Evolutionary conservation across 352 stramenopile species (phyloP).

Genomic region (Globisporangium cederbergense): DNA sequence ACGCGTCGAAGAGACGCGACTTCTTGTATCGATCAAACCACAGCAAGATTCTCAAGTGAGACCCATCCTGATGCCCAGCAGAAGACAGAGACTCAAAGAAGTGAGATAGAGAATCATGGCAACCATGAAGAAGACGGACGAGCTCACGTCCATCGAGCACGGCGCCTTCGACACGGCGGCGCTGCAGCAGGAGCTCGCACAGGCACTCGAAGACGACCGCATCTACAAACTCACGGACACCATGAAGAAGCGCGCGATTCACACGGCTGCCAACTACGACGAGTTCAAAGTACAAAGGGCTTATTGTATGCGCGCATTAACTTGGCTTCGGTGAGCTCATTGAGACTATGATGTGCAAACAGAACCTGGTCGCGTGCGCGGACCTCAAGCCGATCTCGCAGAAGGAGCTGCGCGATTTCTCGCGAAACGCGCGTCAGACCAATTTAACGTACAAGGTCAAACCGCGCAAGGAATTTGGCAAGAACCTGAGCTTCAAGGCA

Average conservation of each 20-base stretch:
- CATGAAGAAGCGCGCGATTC: constrained; percentile 88
- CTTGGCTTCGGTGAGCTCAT: neutral
- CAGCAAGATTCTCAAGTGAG: neutral
- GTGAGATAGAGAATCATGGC: constrained; percentile 15
- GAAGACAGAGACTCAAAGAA: neutral
- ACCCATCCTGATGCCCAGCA: neutral
- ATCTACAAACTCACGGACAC: constrained; percentile 82
- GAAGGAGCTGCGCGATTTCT: constrained; percentile 63
- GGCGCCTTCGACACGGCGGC: constrained; percentile 69
- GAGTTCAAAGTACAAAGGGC: constrained; percentile 66
- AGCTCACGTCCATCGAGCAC: constrained; percentile 77
- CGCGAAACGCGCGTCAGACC: constrained; percentile 36
- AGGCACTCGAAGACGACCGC: constrained; percentile 76
- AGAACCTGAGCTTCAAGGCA: constrained; percentile 24
- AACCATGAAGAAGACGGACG: constrained; percentile 25
- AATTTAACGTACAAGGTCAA: constrained; percentile 69
- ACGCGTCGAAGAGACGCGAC: constrained; percentile 3
- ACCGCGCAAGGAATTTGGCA: constrained; percentile 24
- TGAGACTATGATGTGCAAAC: constrained; percentile 1
- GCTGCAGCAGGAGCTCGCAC: constrained; percentile 66
- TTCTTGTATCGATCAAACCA: neutral
- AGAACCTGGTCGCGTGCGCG: constrained; percentile 84
- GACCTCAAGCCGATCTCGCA: constrained; percentile 81
- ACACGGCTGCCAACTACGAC: constrained; percentile 79
- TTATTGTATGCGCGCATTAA: neutral